Conservation (phyloP, 2,329 filamentous ascomycete genomes). For the Curvularia lunata region DNA sequence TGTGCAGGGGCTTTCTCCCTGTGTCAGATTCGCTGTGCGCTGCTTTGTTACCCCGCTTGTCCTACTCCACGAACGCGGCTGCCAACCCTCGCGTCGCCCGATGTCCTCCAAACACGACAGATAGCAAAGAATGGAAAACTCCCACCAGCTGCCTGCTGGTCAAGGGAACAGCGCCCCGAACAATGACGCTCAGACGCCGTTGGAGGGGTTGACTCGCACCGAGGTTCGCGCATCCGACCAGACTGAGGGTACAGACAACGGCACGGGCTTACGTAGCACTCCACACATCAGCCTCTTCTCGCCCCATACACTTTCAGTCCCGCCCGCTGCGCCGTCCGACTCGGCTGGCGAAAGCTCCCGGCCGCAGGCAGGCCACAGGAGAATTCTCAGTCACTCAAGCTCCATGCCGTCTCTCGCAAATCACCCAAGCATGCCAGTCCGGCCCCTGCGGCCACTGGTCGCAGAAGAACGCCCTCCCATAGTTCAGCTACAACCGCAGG, state of each 20-base stretch:
- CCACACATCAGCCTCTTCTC: conserved; percentile 41
- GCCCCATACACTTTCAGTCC: conserved; percentile 25
- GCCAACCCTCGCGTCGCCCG: conserved; percentile 8
- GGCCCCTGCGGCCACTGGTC: conserved; percentile 36
- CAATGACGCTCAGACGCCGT: conserved; percentile 17
- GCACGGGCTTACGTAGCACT: conserved; percentile 17
- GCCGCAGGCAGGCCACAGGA: conserved; percentile 19
- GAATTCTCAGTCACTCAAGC: conserved; percentile 35
- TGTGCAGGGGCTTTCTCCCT: neutral
- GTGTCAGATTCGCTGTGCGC: conserved; percentile 3
- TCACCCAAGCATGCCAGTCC: conserved; percentile 35
- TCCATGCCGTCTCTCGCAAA: conserved; percentile 37
- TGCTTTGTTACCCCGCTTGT: conserved; percentile 9
- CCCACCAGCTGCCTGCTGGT: conserved; percentile 22
- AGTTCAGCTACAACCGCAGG: conserved; percentile 40
- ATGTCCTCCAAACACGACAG: conserved; percentile 14
- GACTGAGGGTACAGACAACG: conserved; percentile 17
- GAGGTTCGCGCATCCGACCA: conserved; percentile 25
- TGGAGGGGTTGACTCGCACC: conserved; percentile 10
- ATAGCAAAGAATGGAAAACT: conserved; percentile 25
- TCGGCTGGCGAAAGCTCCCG: conserved; percentile 13
- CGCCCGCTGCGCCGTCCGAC: conserved; percentile 22
- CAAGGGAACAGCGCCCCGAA: conserved; percentile 19
- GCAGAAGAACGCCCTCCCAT: conserved; percentile 38
- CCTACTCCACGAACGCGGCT: conserved; percentile 3